Base-by-base conservation (phyloP, 352 stramenopile genomes). In the Phytophthora agathidicida region DNA sequence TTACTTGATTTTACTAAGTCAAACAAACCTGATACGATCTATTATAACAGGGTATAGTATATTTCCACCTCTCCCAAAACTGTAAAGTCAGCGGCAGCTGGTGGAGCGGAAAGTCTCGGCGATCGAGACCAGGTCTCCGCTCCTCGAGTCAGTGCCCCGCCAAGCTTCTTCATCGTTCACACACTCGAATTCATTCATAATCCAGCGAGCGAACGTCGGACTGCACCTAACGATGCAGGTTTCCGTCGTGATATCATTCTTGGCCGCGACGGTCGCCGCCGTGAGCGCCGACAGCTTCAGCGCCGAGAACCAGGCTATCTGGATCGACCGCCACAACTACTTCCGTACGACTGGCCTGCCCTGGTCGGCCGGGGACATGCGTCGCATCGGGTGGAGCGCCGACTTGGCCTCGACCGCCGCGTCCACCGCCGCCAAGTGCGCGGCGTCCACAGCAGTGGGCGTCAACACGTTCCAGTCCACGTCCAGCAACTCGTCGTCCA, bases 251-350 rank as follows among this genome's bases (percentile, higher is more conserved):
- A 23, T 70, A 26, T 45, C 45, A 9, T 58, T 71, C 33, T 7
- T 65, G 5, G 31, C 42, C 13, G 46, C 27, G 26, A 38, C 37
- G 5, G 32, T 54, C 7, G 36, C 38, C 10, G 32, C 47, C 20
- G 47, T 44, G 26, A 9, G 24, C 13, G 53, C 57, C 42, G 37
- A 62, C 9, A 67, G 49, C 55, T 75, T 75, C 23, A 60, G 31
- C 33, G 30, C 39, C 10, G 66, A 70, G 11, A 75, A 87, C 31
- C 69, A 90, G 49, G 76, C 77, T 9, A 70, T 89, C 27, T 88
- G 78, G 78, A 73, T 91, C 51, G 80, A 91, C 65, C 80, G 80
- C 11, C 74, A 88, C 69, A 88, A 89, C 68, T 92, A 83, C 66
- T 92, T 92, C 68, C 82, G 82, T 16, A 85, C 86, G 46, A 82